phyloP scores from a whole-genome alignment of 108 stramenopile species.

The Aurantiochytrium sp. region DNA sequence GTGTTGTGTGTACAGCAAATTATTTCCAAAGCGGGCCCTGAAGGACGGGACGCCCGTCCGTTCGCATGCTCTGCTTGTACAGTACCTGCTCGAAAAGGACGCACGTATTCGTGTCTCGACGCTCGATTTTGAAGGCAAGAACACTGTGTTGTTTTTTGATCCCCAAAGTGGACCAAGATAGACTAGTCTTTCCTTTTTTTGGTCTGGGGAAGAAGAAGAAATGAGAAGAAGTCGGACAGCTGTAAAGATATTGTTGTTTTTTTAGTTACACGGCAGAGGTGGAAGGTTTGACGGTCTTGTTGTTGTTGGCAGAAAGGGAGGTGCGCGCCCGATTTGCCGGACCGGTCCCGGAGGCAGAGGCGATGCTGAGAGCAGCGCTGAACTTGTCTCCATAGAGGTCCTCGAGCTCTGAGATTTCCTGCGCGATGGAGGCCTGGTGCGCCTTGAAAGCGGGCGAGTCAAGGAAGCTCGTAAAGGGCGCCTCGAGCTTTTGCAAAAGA shows the following conservation, averaged over 20 bases:
- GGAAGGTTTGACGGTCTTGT: too few relatives aligned
- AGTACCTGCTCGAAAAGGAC: conserved; percentile 41
- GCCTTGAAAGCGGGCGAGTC: background rate
- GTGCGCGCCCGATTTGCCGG: background rate
- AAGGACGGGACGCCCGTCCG: conserved; percentile 31
- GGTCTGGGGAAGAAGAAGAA: too few relatives aligned
- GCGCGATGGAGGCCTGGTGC: background rate
- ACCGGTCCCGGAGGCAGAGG: background rate
- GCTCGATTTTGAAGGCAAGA: conserved; percentile 11
- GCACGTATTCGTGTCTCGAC: background rate
- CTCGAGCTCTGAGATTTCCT: background rate
- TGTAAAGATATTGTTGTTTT: too few relatives aligned
- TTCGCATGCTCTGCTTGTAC: conserved; percentile 48
- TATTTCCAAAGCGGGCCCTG: conserved; percentile 43
- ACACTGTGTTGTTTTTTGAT: background rate
- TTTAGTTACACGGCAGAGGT: background rate
- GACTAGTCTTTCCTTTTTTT: too few relatives aligned
- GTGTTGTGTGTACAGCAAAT: conserved; percentile 68
- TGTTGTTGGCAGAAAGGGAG: background rate
- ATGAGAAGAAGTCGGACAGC: too few relatives aligned
- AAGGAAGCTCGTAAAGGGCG: background rate
- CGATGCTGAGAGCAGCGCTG: background rate
- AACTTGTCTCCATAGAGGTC: background rate
- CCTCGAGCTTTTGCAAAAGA: background rate
- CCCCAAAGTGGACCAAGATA: too few relatives aligned